Evolutionary conservation across 2,329 filamentous ascomycete species (phyloP).

Genomic region (Leptographium galeiforme): DNA sequence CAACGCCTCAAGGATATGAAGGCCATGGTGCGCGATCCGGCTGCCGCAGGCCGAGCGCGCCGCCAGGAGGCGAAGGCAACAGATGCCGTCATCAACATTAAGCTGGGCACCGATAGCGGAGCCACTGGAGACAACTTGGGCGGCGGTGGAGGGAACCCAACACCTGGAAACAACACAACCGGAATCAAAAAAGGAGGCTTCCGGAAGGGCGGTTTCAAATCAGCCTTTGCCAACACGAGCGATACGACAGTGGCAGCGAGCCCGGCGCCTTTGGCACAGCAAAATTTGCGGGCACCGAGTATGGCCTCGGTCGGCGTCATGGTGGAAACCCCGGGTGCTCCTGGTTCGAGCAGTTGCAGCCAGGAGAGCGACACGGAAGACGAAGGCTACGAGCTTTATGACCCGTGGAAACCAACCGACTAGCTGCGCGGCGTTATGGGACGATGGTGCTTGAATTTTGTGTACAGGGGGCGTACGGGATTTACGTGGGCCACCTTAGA

Average conservation of each 20-base stretch:
- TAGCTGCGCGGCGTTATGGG: slow-evolving; percentile 31
- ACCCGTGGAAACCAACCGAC: slow-evolving; percentile 46
- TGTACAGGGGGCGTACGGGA: too few species aligned
- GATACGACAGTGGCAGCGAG: not conserved
- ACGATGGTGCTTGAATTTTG: too few species aligned
- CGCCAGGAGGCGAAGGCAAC: slow-evolving; percentile 54
- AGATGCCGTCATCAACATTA: slow-evolving; percentile 55
- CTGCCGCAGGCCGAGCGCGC: slow-evolving; percentile 49
- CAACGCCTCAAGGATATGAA: slow-evolving; percentile 84
- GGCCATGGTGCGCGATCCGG: slow-evolving; percentile 62
- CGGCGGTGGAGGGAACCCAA: slow-evolving; percentile 16
- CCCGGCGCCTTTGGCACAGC: not conserved
- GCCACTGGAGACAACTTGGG: slow-evolving; percentile 13
- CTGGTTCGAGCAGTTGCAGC: not conserved
- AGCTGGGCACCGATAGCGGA: slow-evolving; percentile 31
- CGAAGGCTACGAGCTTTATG: slow-evolving; percentile 57
- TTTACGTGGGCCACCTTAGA: too few species aligned
- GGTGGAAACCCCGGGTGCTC: not conserved
- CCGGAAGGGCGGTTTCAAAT: slow-evolving; percentile 75
- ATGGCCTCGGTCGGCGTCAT: not conserved
- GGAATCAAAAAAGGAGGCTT: slow-evolving; percentile 55
- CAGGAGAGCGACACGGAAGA: slow-evolving; percentile 52
- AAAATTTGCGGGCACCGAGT: not conserved
- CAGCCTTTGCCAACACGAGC: slow-evolving; percentile 43
- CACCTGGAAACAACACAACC: not conserved